phyloP scores from a whole-genome alignment of 2,329 filamentous ascomycete species.

The Neonectria punicea region DNA sequence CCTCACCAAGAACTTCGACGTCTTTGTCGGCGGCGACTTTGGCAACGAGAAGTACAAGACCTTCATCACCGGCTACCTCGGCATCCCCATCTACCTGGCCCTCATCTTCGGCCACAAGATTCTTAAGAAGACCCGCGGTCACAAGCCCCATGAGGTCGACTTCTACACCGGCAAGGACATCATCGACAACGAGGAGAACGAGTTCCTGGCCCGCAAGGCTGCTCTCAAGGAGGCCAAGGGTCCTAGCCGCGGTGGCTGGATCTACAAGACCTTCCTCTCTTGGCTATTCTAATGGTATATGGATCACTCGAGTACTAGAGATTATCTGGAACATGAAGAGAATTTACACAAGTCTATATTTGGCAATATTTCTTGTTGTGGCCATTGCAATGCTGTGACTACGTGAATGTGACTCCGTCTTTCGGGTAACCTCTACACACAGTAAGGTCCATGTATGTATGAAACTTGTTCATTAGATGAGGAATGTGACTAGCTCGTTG shows the following conservation, averaged over 20 bases:
- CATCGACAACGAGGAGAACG: conserved; percentile 78
- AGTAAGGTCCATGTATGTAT: not conserved
- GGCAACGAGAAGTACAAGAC: conserved; percentile 76
- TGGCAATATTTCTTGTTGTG: not conserved
- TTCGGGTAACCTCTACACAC: not conserved
- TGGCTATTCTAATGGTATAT: conserved; percentile 50
- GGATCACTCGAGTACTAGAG: not conserved
- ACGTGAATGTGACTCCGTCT: not conserved
- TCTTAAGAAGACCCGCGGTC: conserved; percentile 61
- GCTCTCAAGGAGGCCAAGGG: conserved; percentile 41
- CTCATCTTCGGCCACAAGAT: conserved; percentile 77
- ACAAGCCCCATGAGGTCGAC: conserved; percentile 70
- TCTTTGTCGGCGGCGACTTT: conserved; percentile 67
- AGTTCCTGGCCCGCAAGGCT: conserved; percentile 64
- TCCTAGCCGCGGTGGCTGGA: conserved; percentile 43
- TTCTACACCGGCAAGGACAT: conserved; percentile 78
- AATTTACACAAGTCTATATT: not conserved
- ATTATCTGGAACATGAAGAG: not conserved
- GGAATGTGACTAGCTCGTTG: not conserved
- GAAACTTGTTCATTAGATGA: not conserved
- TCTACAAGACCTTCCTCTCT: conserved; percentile 52
- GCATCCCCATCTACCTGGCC: conserved; percentile 78
- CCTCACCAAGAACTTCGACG: conserved; percentile 84
- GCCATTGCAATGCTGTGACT: not conserved
- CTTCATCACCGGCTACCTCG: conserved; percentile 81